Evolutionary conservation across 176 grass and related monocot species (phyloP).

Genomic region (sorghum (Sorghum bicolor)): Sorghum_bicolor_NCBIv3 NC_012876.2:6479501-6480000

Average conservation of each 20-base stretch:
- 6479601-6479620: no score
- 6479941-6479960: slow-evolving; percentile 8
- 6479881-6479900: slow-evolving; percentile 29
- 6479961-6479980: slow-evolving; percentile 6
- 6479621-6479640: no score
- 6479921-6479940: slow-evolving; percentile 30
- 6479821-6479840: neutral
- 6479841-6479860: neutral
- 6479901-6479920: slow-evolving; percentile 47
- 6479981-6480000: neutral
- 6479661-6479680: neutral
- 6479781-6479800: neutral
- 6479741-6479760: neutral
- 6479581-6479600: no score
- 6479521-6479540: no score
- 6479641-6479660: no score
- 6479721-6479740: neutral
- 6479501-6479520: no score
- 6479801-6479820: neutral
- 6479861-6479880: neutral
- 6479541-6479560: no score
- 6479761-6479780: neutral
- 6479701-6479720: neutral
- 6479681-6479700: neutral
- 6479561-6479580: no score